These are phyloP conservation scores for Geranomyces michiganensis DNA, from an alignment of 192 early-diverging fungal genomes.

Conservation along the genomic window DNA sequence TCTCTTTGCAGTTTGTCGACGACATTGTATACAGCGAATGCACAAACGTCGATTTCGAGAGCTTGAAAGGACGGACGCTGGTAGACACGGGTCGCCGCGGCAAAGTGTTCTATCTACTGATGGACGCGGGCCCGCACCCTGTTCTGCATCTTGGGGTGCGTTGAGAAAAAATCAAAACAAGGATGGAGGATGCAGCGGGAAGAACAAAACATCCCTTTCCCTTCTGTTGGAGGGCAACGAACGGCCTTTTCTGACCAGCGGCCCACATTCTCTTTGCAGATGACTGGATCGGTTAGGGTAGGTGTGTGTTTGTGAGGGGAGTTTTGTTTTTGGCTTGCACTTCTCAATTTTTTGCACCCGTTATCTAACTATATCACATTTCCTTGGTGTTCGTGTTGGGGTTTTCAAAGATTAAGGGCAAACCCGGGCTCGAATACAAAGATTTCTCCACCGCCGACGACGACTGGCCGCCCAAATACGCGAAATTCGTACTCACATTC, in stretches of 20 bases:
- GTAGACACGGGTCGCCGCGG: slow-evolving; percentile 70
- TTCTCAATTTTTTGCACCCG: too few relatives aligned
- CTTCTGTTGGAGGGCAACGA: too few relatives aligned
- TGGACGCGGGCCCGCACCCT: slow-evolving; percentile 47
- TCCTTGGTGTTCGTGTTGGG: too few relatives aligned
- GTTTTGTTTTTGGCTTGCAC: too few relatives aligned
- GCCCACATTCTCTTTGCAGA: too few relatives aligned
- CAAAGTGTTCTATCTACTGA: slow-evolving; percentile 68
- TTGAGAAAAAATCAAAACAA: too few relatives aligned
- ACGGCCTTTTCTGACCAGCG: too few relatives aligned
- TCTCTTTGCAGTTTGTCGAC: slow-evolving; percentile 22
- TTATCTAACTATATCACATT: too few relatives aligned
- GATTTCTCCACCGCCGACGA: slow-evolving; percentile 44
- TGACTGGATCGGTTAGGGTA: slow-evolving; percentile 52
- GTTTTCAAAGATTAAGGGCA: slow-evolving; percentile 38
- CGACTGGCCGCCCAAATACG: slow-evolving; percentile 72
- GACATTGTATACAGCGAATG: slow-evolving; percentile 39
- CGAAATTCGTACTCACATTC: slow-evolving; percentile 62
- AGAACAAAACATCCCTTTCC: too few relatives aligned
- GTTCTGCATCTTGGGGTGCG: slow-evolving; percentile 69
- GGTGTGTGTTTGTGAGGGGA: neutral
- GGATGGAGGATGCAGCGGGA: too few relatives aligned
- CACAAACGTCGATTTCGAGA: slow-evolving; percentile 33
- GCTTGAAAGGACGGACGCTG: slow-evolving; percentile 53
- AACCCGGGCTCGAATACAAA: slow-evolving; percentile 32